A percentile compares a stretch with the other conserved stretches of the same genome.
These are phyloP conservation scores for Saccharomycodes ludwigii DNA, from an alignment of 805 yeast genomes.

Conservation along the genomic window DNA sequence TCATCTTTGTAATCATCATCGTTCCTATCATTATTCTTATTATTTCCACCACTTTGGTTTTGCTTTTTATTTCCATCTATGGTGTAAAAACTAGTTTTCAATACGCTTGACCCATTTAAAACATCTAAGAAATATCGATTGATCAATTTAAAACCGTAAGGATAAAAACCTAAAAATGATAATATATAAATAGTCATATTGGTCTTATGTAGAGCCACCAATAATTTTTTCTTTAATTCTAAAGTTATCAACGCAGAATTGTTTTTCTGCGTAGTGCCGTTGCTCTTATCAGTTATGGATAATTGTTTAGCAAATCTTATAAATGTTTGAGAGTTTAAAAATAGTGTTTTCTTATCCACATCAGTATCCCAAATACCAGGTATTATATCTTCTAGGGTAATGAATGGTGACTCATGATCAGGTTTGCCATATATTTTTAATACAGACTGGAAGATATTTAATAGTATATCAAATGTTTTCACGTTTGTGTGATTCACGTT, in stretches of 20 bases:
- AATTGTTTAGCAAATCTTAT: conserved; percentile 1
- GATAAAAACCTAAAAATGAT: conserved; percentile 76
- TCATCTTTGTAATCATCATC: conserved; percentile 5
- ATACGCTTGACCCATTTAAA: conserved; percentile 54
- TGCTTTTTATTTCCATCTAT: no score
- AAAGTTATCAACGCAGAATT: conserved; percentile 8
- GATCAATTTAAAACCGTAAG: conserved; percentile 76
- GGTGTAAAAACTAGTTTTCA: conserved; percentile 15
- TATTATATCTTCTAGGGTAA: not conserved
- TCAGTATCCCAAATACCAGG: not conserved
- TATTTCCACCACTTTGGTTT: no score
- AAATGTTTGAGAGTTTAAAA: not conserved
- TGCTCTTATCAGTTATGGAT: not conserved
- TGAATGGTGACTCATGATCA: no score
- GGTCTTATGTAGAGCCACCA: conserved; percentile 59
- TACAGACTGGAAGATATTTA: no score
- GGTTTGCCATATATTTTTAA: no score
- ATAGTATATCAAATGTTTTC: no score
- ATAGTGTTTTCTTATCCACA: not conserved
- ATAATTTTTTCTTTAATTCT: conserved; percentile 29
- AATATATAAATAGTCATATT: conserved; percentile 79
- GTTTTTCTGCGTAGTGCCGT: conserved; percentile 5
- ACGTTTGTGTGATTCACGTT: no score
- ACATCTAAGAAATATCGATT: conserved; percentile 78
- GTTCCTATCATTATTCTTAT: conserved; percentile 8